Conservation (phyloP, 306 rosid species). For the Ammopiptanthus mongolicus region DNA sequence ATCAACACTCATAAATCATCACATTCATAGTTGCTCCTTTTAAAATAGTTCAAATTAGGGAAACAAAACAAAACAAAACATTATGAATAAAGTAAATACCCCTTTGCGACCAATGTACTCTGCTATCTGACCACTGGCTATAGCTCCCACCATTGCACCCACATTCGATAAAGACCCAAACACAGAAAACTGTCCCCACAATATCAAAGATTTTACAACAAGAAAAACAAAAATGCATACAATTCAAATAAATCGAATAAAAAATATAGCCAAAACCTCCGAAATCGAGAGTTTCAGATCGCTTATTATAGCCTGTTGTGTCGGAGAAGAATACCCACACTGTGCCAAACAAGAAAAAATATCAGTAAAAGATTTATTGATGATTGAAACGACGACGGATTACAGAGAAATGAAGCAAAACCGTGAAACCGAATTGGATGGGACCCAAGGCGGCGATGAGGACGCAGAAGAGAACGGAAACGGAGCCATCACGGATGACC, state of each 20-base stretch:
- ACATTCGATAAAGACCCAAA: constrained; percentile 85
- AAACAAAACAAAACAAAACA: neutral
- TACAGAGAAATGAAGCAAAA: neutral
- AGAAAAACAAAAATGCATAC: neutral
- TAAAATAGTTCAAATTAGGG: neutral
- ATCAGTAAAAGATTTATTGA: neutral
- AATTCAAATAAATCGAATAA: neutral
- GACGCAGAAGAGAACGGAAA: constrained; percentile 81
- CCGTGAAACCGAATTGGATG: constrained; percentile 86
- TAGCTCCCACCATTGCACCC: constrained; percentile 91
- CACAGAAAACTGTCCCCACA: constrained; percentile 48
- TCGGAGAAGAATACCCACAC: constrained; percentile 88
- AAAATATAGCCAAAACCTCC: constrained; percentile 42
- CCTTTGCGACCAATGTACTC: constrained; percentile 83
- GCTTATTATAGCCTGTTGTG: constrained; percentile 50
- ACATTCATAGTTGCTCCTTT: neutral
- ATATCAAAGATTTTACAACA: neutral
- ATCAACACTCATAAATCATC: neutral
- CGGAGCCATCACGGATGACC: constrained; percentile 56
- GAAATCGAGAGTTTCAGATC: constrained; percentile 67
- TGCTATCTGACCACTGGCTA: constrained; percentile 84
- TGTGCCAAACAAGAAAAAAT: neutral
- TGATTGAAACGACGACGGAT: neutral
- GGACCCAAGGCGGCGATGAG: constrained; percentile 84
- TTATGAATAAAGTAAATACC: constrained; percentile 35